Percentiles rank a stretch among this genome's conserved stretches.
These are phyloP conservation scores for Didymella keratinophila DNA, from an alignment of 2,329 filamentous ascomycete species.

Conservation along the genomic window DNA sequence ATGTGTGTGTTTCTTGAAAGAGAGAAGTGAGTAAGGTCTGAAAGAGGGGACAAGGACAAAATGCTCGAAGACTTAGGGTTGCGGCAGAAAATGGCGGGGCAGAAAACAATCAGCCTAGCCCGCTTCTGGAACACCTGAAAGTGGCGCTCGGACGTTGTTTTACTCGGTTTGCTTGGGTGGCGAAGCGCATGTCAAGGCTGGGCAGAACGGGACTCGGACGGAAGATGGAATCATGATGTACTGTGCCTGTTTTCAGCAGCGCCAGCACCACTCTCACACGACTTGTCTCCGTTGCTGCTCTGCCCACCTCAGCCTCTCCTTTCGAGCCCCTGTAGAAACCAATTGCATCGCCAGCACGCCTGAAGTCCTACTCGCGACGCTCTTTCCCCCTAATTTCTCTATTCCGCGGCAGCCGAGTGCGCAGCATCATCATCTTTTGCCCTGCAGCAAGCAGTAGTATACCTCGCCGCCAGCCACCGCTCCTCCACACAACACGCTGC, in stretches of 20 bases:
- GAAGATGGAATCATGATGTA: slow-evolving; percentile 34
- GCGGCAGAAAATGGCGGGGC: slow-evolving; percentile 22
- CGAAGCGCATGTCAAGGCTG: slow-evolving; percentile 11
- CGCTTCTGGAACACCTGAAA: slow-evolving; percentile 4
- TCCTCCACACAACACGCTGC: slow-evolving; percentile 1
- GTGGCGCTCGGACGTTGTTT: background rate
- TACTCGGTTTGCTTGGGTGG: slow-evolving; percentile 9
- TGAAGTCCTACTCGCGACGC: slow-evolving; percentile 18
- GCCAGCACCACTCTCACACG: slow-evolving; percentile 44
- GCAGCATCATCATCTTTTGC: slow-evolving; percentile 9
- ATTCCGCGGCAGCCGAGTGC: slow-evolving; percentile 40
- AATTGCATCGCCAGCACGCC: slow-evolving; percentile 11
- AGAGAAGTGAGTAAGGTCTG: slow-evolving; percentile 23
- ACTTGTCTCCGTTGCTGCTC: slow-evolving; percentile 33
- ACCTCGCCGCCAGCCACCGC: slow-evolving; percentile 5
- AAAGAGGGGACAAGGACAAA: slow-evolving; percentile 5
- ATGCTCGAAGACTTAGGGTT: slow-evolving; percentile 14
- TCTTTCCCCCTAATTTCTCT: slow-evolving; percentile 37
- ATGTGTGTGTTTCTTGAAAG: slow-evolving; percentile 20
- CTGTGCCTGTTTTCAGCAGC: slow-evolving; percentile 26
- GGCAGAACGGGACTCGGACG: slow-evolving; percentile 10
- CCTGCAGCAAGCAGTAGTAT: slow-evolving; percentile 11
- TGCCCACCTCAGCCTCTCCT: slow-evolving; percentile 47
- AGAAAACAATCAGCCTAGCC: slow-evolving; percentile 17
- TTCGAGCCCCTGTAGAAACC: slow-evolving; percentile 21